phyloP scores from a whole-genome alignment of 805 yeast species.

The Sugiyamaella chiloensis region DNA sequence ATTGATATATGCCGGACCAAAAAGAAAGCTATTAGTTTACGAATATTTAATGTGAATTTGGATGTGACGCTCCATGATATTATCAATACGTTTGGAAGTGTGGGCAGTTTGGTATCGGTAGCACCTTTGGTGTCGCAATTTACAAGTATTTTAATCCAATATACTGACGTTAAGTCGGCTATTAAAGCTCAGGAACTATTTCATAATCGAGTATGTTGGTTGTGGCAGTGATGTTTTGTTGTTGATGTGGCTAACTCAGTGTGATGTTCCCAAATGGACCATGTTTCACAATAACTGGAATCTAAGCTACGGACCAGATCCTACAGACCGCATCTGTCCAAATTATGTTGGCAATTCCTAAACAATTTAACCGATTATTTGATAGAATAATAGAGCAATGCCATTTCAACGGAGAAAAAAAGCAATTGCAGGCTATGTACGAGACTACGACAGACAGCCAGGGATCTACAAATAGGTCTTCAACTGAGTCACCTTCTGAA shows the following conservation, averaged over 20 bases:
- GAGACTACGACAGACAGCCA: no score
- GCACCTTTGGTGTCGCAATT: slow-evolving; percentile 16
- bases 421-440: no score
- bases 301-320: slow-evolving; percentile 2
- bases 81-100: slow-evolving; percentile 12
- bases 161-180: slow-evolving; percentile 23
- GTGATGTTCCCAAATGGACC: not conserved
- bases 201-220: not conserved
- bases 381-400: no score
- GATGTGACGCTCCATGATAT: slow-evolving; percentile 18
- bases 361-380: no score
- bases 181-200: slow-evolving; percentile 16
- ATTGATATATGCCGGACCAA: no score
- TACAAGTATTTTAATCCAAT: slow-evolving; percentile 20
- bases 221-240: no score
- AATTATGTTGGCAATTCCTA: not conserved
- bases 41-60: slow-evolving; percentile 1
- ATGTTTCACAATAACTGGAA: not conserved
- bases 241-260: not conserved
- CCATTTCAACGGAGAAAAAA: no score
- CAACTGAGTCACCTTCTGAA: no score
- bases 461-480: no score
- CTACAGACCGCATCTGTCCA: not conserved
- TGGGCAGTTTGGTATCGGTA: slow-evolving; percentile 20
- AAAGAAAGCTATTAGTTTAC: no score